Evolutionary conservation across 192 early-diverging fungal genomes (phyloP).

Genomic region (Backusella luteola): DNA sequence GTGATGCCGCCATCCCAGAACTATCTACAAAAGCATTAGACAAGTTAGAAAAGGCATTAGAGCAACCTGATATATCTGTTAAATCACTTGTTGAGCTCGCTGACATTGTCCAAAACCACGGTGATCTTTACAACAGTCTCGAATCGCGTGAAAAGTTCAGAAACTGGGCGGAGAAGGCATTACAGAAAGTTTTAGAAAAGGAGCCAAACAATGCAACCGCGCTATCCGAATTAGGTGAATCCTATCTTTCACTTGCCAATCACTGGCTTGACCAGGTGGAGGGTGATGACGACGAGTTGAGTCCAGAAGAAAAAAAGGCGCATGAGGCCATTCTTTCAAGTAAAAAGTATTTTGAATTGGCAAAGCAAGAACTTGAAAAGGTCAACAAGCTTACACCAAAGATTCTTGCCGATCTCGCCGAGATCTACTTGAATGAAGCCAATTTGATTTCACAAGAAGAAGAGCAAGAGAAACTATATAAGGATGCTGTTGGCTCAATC

Average conservation of each 20-base stretch:
- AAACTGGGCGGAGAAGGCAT: slow-evolving; percentile 17
- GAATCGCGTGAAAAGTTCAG: slow-evolving; percentile 13
- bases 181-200: slow-evolving; percentile 6
- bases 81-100: slow-evolving; percentile 14
- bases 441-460: slow-evolving; percentile 30
- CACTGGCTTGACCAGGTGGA: slow-evolving; percentile 27
- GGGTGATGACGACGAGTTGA: slow-evolving; percentile 7
- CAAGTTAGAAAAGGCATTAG: neutral
- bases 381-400: slow-evolving; percentile 10
- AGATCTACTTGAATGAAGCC: slow-evolving; percentile 29
- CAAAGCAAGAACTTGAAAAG: slow-evolving; percentile 10
- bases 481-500: slow-evolving; percentile 17
- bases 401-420: slow-evolving; percentile 28
- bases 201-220: slow-evolving; percentile 13
- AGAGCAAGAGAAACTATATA: slow-evolving; percentile 22
- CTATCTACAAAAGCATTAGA: slow-evolving; percentile 4
- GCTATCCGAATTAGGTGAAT: slow-evolving; percentile 23
- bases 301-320: slow-evolving; percentile 28
- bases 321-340: slow-evolving; percentile 15
- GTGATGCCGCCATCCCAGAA: slow-evolving; percentile 7
- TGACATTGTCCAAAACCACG: slow-evolving; percentile 22
- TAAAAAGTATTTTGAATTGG: slow-evolving; percentile 18
- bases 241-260: slow-evolving; percentile 27
- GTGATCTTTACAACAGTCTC: slow-evolving; percentile 19
- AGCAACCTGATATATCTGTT: neutral